Conservation (phyloP, 1,139 yeast genomes). For the Magnusiomyces paraingens region DNA sequence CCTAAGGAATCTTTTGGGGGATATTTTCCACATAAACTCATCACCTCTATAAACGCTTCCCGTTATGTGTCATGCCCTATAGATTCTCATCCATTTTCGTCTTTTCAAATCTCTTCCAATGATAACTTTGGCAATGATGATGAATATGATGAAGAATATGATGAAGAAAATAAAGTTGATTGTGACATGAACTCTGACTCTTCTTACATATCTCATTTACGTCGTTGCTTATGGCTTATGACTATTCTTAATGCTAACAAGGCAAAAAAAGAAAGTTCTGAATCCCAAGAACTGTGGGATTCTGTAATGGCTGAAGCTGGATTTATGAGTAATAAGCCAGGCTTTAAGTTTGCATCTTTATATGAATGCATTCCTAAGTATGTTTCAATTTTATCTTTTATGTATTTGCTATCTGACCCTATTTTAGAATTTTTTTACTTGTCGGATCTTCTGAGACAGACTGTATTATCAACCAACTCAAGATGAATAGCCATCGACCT, state of each 20-base stretch:
- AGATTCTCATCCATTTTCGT: too few relatives aligned
- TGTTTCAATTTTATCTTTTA: not conserved
- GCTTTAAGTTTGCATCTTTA: not conserved
- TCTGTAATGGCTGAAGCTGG: not conserved
- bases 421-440: not conserved
- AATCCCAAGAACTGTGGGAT: slow-evolving; percentile 8
- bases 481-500: not conserved
- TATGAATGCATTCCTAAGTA: slow-evolving; percentile 1
- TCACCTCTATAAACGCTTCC: not conserved
- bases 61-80: not conserved
- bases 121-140: not conserved
- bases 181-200: not conserved
- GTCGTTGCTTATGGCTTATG: slow-evolving; percentile 4
- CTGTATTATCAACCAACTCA: slow-evolving; percentile 1
- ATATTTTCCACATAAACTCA: not conserved
- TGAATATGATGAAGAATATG: not conserved
- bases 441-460: not conserved
- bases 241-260: not conserved
- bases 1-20: not conserved
- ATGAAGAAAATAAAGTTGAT: not conserved
- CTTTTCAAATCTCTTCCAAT: too few relatives aligned
- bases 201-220: not conserved
- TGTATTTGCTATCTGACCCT: not conserved
- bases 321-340: not conserved
- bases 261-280: not conserved